Conservation (phyloP, 2,329 filamentous ascomycete genomes). For the Epichloe gansuensis region DNA sequence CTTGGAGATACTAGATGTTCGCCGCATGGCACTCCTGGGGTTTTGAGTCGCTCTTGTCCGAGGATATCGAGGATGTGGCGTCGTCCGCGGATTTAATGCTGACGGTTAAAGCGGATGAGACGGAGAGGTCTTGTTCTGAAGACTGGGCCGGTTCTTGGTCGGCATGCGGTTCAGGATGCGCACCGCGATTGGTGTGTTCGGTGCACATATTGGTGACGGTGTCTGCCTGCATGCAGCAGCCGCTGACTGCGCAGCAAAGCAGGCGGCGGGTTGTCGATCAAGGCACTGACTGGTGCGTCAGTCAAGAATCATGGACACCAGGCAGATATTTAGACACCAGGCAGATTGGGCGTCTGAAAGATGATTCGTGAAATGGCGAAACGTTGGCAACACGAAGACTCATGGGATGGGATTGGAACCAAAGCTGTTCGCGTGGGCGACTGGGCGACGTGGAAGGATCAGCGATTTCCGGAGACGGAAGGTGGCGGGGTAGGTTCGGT, state of each 20-base stretch:
- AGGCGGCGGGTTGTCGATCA: neutral
- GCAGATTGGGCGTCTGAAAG: neutral
- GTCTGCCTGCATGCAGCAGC: constrained; percentile 5
- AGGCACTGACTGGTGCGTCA: neutral
- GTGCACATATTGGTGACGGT: neutral
- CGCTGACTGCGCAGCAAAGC: constrained; percentile 2
- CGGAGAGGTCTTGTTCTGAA: constrained; percentile 14
- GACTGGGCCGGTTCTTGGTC: constrained; percentile 7
- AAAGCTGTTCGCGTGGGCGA: constrained; percentile 1
- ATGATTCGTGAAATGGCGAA: neutral
- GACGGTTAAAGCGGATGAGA: constrained; percentile 25
- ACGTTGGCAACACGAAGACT: neutral
- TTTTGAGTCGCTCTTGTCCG: constrained; percentile 39
- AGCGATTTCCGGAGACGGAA: constrained; percentile 9
- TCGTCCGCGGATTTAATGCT: constrained; percentile 28
- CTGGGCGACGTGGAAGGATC: constrained; percentile 3
- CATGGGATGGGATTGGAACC: neutral
- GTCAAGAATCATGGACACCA: neutral
- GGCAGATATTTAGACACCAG: neutral
- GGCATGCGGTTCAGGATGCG: neutral
- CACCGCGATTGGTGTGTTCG: neutral
- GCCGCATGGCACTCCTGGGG: constrained; percentile 46
- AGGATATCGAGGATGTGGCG: constrained; percentile 37
- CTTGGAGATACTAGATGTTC: constrained; percentile 40
- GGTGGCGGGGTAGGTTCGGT: constrained; percentile 5